Evolutionary conservation across 2,329 filamentous ascomycete species (phyloP), one percentile per base, ranked within the genome.

Genomic region (Trichoderma breve): DNA sequence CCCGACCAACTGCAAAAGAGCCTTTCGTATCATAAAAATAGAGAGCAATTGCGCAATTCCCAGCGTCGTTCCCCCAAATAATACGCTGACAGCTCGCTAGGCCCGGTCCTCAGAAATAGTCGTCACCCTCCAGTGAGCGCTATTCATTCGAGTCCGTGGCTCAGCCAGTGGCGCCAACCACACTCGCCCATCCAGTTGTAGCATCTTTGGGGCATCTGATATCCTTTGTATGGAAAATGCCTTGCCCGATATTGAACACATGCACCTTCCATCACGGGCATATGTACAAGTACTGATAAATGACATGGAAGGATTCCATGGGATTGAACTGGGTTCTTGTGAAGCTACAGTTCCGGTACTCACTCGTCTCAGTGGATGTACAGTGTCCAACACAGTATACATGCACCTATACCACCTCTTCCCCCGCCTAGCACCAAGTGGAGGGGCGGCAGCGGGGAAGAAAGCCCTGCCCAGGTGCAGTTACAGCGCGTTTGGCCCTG

Each of bases 401-500:
- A 36, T 36, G 6, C 15, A 36, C 34, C 34, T 24, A 24, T 24
- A 15, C n/a, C 18, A 9, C 21, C 55, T 28, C 36, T 5, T 18
- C 64, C 64, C 43, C 51, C 64, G n/a, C 32, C 15, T 24, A 26
- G 18, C 36, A 26, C 65, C 51, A 34, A 65, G 26, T 39, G 66
- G 34, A 63, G 73, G 26, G 51, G 51, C 71, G 65, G 58, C 43
- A 51, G 43, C 43, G 43, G 43, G 43, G 43, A 21, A 51, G 9
- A 18, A 12, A 11, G 43, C 43, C 43, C 43, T 51, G 43, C n/a
- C 43, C 43, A 51, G 43, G n/a, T 24, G 43, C 43, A 70, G 32
- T 70, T 71, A 71, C 69, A 71, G 69, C 47, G 36, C 69, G 28
- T 71, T 51, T 58, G 32, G 61, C 34, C 51, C 61, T 60, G 61